Evolutionary conservation across 2,329 filamentous ascomycete species (phyloP).

Genomic region (Aspergillus sp.): DNA sequence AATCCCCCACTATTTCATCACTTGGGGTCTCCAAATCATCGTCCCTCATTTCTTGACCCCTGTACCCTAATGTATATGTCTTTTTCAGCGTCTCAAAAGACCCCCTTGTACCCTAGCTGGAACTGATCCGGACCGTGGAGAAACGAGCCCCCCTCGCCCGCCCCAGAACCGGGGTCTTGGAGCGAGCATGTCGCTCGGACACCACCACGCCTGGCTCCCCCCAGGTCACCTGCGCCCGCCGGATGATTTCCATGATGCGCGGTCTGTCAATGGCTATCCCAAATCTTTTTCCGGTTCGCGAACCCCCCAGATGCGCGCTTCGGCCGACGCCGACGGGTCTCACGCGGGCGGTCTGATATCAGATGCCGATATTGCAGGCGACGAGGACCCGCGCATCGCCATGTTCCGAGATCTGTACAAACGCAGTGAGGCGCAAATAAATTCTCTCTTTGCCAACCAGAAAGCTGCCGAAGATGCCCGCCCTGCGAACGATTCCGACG

Average conservation of each 20-base stretch:
- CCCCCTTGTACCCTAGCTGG: conserved; percentile 32
- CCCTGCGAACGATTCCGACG: conserved; percentile 53
- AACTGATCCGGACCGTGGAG: conserved; percentile 47
- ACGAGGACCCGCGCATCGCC: conserved; percentile 69
- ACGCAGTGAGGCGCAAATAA: conserved; percentile 74
- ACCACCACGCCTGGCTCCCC: conserved; percentile 69
- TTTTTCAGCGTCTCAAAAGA: conserved; percentile 33
- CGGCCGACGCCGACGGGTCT: conserved; percentile 48
- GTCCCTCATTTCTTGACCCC: conserved; percentile 23
- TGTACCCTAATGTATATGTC: conserved; percentile 31
- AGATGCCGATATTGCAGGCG: conserved; percentile 60
- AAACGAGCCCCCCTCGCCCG: conserved; percentile 45
- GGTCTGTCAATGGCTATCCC: conserved; percentile 47
- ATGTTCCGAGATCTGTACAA: conserved; percentile 77
- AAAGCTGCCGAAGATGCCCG: conserved; percentile 33
- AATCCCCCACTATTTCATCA: conserved; percentile 38
- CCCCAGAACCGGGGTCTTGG: conserved; percentile 50
- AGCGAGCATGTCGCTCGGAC: conserved; percentile 65
- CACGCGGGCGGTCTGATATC: conserved; percentile 52
- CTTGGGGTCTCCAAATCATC: conserved; percentile 34
- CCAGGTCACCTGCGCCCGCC: conserved; percentile 61
- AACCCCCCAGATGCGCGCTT: conserved; percentile 48
- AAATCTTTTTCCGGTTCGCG: conserved; percentile 47
- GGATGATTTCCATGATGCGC: conserved; percentile 58
- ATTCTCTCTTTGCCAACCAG: conserved; percentile 67